phyloP scores from a whole-genome alignment of 1,284 basidiomycete species.

The Butyriboletus appendiculatus region DNA sequence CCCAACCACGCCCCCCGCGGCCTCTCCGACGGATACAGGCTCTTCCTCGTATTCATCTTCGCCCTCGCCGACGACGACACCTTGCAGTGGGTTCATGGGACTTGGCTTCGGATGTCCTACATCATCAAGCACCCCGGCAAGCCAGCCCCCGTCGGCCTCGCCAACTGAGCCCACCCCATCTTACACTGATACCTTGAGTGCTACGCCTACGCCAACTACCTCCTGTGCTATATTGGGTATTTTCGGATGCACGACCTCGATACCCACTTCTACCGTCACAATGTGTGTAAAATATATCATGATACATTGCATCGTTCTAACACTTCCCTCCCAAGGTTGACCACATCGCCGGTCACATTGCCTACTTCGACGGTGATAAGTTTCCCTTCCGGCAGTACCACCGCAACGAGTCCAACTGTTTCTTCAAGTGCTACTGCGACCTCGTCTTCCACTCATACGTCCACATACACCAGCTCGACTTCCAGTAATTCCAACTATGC shows the following conservation, averaged over 20 bases:
- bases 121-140: constrained; percentile 9
- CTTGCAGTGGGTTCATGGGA: neutral
- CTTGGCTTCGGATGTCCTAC: neutral
- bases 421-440: constrained; percentile 9
- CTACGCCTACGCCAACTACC: constrained; percentile 2
- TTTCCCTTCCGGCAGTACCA: constrained; percentile 21
- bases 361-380: constrained; percentile 29
- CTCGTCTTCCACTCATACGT: constrained; percentile 17
- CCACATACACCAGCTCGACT: constrained; percentile 12
- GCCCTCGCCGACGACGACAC: neutral
- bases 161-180: neutral
- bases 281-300: constrained; percentile 12
- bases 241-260: constrained; percentile 13
- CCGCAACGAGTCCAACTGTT: neutral
- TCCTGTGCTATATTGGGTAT: constrained; percentile 20
- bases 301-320: constrained; percentile 7
- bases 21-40: neutral
- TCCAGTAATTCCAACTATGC: constrained; percentile 28
- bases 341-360: constrained; percentile 2
- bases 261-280: constrained; percentile 1
- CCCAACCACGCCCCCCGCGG: neutral
- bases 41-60: neutral
- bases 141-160: neutral
- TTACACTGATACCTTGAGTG: neutral
- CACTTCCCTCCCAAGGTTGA: neutral